These are phyloP conservation scores for Nothophaeocryptopus gaeumannii DNA, from an alignment of 2,329 filamentous ascomycete species.

Conservation along the genomic window DNA sequence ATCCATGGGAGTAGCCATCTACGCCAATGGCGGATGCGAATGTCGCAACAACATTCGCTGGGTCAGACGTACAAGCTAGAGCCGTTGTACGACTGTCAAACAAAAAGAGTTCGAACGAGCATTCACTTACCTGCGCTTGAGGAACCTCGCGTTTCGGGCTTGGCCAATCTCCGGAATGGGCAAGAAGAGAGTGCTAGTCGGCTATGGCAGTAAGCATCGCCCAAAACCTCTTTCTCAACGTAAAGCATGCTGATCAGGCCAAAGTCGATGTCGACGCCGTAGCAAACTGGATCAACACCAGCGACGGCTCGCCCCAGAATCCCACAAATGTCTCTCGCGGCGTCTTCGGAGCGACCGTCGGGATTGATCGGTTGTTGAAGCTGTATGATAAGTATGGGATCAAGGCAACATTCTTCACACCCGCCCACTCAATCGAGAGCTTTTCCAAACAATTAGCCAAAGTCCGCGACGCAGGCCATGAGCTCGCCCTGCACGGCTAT, in stretches of 20 bases:
- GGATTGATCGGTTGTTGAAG: constrained; percentile 41
- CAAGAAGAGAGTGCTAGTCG: constrained; percentile 39
- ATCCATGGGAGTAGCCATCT: no score
- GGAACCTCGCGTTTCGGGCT: no score
- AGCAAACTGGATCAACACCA: constrained; percentile 42
- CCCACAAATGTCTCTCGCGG: constrained; percentile 41
- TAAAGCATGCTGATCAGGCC: background rate
- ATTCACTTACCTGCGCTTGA: no score
- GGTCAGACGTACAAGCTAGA: no score
- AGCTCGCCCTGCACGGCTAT: constrained; percentile 44
- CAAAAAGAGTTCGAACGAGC: no score
- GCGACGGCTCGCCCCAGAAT: constrained; percentile 17
- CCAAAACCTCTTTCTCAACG: no score
- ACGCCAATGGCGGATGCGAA: no score
- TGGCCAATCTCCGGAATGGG: constrained; percentile 13
- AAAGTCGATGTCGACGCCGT: constrained; percentile 42
- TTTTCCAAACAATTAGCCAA: constrained; percentile 50
- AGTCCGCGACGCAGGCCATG: constrained; percentile 43
- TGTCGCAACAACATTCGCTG: no score
- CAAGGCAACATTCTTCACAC: constrained; percentile 40
- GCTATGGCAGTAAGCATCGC: constrained; percentile 33
- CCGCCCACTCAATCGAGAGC: constrained; percentile 45
- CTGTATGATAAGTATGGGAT: constrained; percentile 40
- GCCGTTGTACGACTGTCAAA: no score
- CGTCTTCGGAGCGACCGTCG: constrained; percentile 42